phyloP scores from a whole-genome alignment of 192 early-diverging fungal species.

The Mycoemilia scoparia region DNA sequence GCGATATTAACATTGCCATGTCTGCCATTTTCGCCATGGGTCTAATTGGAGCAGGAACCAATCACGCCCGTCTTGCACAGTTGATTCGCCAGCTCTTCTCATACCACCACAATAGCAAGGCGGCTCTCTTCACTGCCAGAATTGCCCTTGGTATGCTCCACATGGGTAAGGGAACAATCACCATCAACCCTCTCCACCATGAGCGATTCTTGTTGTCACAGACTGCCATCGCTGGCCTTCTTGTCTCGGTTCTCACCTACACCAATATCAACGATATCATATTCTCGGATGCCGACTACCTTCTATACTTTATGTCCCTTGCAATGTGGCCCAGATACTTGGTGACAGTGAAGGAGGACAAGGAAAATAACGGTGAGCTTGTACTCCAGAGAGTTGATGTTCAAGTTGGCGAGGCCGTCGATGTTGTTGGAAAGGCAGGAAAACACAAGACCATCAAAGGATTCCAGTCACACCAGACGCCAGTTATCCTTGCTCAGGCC shows the following conservation, averaged over 20 bases:
- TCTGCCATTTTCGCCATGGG: conserved; percentile 99
- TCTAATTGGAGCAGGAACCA: conserved; percentile 93
- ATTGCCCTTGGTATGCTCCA: conserved; percentile 34
- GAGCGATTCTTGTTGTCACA: conserved; percentile 85
- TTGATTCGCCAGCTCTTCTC: conserved; percentile 90
- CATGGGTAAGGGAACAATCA: conserved; percentile 98
- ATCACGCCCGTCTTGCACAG: conserved; percentile 96
- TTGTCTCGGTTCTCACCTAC: conserved; percentile 80
- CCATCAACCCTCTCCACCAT: conserved; percentile 86
- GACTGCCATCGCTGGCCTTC: conserved; percentile 66
- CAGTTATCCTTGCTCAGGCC: conserved; percentile 85
- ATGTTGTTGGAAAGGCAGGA: conserved; percentile 96
- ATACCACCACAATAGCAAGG: conserved; percentile 90
- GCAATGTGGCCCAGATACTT: conserved; percentile 97
- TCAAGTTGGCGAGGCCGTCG: conserved; percentile 98
- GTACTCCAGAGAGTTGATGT: too few relatives aligned
- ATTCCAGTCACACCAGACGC: conserved; percentile 96
- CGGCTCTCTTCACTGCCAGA: conserved; percentile 36
- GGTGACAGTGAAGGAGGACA: conserved; percentile 83
- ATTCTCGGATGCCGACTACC: conserved; percentile 74
- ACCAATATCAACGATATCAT: conserved; percentile 81
- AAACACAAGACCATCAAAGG: conserved; percentile 97
- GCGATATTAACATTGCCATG: conserved; percentile 80
- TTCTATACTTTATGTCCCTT: conserved; percentile 82
- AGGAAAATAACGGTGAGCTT: conserved; percentile 60